phyloP scores from a whole-genome alignment of 495 filamentous ascomycete species.

The Talaromyces adpressus region DNA sequence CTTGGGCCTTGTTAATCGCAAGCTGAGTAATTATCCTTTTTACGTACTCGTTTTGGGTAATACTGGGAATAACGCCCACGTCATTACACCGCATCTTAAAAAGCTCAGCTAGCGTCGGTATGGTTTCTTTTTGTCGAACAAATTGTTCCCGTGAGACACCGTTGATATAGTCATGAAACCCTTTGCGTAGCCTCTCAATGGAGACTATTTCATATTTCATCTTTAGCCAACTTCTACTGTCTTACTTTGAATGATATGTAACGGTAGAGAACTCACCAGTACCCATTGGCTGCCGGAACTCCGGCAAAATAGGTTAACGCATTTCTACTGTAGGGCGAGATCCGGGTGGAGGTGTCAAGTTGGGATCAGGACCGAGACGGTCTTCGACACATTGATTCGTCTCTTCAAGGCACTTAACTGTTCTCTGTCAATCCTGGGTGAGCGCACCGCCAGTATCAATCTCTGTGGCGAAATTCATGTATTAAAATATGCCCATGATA shows the following conservation, averaged over 20 bases:
- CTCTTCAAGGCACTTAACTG: neutral
- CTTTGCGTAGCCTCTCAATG: constrained; percentile 2
- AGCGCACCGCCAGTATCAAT: constrained; percentile 1
- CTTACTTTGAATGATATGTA: neutral
- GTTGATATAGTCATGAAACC: constrained; percentile 1
- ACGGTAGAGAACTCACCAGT: neutral
- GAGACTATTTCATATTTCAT: neutral
- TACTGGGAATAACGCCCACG: neutral
- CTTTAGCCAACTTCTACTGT: neutral
- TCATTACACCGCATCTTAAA: constrained; percentile 4
- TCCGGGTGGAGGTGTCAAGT: neutral
- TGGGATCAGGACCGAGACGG: neutral
- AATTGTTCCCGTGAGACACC: neutral
- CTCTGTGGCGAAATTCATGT: neutral
- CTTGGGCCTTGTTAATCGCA: neutral
- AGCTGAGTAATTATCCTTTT: neutral
- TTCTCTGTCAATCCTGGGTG: neutral
- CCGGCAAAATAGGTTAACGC: neutral
- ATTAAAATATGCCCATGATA: neutral
- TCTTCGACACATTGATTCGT: constrained; percentile 4
- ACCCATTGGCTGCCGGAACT: neutral
- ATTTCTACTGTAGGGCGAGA: neutral
- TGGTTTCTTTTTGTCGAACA: neutral
- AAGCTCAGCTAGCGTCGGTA: neutral
- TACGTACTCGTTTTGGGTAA: neutral